Evolutionary conservation across 768 basidiomycete genomes (phyloP), one percentile per base, ranked within the genome.

Genomic region (Hericium coralloides): DNA sequence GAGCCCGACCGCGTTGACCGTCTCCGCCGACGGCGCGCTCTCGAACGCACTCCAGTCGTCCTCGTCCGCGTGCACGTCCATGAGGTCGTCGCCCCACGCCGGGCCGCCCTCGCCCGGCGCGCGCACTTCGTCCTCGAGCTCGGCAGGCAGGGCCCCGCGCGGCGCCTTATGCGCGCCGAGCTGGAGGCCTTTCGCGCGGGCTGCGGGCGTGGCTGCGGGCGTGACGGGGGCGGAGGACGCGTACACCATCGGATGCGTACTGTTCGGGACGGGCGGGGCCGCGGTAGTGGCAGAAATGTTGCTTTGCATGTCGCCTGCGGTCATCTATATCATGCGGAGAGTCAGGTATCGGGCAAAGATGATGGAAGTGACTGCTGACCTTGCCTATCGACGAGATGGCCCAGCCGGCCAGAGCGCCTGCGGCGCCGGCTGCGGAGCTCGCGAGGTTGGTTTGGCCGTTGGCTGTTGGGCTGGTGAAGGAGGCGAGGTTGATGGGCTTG

Each of bases 391-490:
- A 93, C 4, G 92, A 89, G 45, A 98, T 92, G 2, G 95, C 95
- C 95, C 95, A 98, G 6, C 94, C 92, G 14, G 95, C 95, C 3
- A 99, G 73, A 17, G 86, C 89, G 8, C 90, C 87, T 17, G 95
- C 95, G 2, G 94, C 95, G 0, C 93, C 94, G 0, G 93, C 85
- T 0, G 95, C 93, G 4, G 85, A 85, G 62, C 85, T 92, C 15
- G 91, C 91, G 2, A 97, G 71, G 12, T 77, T 81, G 10, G 63
- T 75, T 67, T 71, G 70, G 12, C 67, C 62, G 23, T 57, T 59
- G 2, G 58, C 66, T 48, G 64, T 25, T 31, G 49, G 26, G 22
- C 23, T 25, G 15, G 26, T 31, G 23, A 31, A 53, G 20, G 60
- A 60, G 22, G 41, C 59, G 31, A 61, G 62, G 48, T 38, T 58